These are phyloP conservation scores for Talaromyces amestolkiae DNA, from an alignment of 2,329 filamentous ascomycete genomes.

Conservation along the genomic window DNA sequence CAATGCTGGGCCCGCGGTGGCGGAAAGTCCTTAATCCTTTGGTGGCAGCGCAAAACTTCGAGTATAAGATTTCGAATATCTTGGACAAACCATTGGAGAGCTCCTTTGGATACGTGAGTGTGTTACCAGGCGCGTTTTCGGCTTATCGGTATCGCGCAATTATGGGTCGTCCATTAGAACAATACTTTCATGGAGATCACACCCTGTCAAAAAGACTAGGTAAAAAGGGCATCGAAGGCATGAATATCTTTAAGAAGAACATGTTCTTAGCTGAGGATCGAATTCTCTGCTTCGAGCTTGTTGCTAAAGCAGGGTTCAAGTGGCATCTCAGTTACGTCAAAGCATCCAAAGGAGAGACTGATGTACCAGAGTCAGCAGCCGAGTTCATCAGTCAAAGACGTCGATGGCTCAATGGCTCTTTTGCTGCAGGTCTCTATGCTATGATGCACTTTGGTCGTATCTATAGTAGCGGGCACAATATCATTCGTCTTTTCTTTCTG, in stretches of 20 bases:
- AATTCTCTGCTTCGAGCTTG: conserved; percentile 98
- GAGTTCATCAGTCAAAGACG: conserved; percentile 98
- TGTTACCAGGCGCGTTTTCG: conserved; percentile 97
- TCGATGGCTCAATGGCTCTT: conserved; percentile 98
- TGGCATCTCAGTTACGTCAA: conserved; percentile 99
- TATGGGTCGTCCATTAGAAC: conserved; percentile 93
- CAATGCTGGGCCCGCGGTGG: conserved; percentile 89
- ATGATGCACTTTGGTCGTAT: conserved; percentile 98
- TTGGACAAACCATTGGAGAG: conserved; percentile 96
- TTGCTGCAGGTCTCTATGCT: conserved; percentile 93
- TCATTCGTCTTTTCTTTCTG: conserved; percentile 98
- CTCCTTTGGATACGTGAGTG: conserved; percentile 95
- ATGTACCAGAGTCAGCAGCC: conserved; percentile 92
- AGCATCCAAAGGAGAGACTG: conserved; percentile 96
- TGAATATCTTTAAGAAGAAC: conserved; percentile 99
- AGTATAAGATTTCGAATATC: conserved; percentile 99
- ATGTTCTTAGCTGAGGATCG: conserved; percentile 99
- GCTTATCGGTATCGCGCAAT: conserved; percentile 97
- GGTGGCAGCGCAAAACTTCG: conserved; percentile 95
- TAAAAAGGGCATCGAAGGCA: conserved; percentile 99
- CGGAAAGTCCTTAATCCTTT: conserved; percentile 91
- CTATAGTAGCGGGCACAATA: conserved; percentile 98
- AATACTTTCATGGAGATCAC: conserved; percentile 99
- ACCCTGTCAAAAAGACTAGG: conserved; percentile 91
- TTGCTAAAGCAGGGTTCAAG: conserved; percentile 97